These are phyloP conservation scores for Dicorynia guianensis DNA, from an alignment of 306 rosid species.

Conservation along the genomic window DNA sequence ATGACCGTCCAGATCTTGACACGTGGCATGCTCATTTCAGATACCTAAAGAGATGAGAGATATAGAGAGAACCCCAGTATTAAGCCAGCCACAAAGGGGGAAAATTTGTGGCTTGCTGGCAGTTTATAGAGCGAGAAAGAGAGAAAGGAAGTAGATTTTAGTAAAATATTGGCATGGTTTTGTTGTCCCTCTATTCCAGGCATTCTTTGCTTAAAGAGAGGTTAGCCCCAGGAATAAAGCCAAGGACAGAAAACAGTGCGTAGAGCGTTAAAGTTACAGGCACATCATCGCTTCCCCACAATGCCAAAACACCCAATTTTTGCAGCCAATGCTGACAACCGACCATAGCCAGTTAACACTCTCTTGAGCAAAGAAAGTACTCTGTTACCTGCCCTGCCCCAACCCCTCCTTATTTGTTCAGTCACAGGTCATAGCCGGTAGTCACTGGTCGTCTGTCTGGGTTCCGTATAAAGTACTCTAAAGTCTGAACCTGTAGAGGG, in stretches of 20 bases:
- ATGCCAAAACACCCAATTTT: constrained; percentile 43
- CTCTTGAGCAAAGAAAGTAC: constrained; percentile 18
- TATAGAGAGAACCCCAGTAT: constrained; percentile 22
- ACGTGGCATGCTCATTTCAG: constrained; percentile 50
- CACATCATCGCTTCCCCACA: constrained; percentile 47
- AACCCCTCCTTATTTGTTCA: constrained; percentile 25
- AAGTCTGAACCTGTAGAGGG: constrained; percentile 13
- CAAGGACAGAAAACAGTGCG: constrained; percentile 47
- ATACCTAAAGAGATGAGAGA: constrained; percentile 22
- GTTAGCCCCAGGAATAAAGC: constrained; percentile 86
- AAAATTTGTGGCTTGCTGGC: constrained; percentile 33
- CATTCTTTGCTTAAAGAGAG: constrained; percentile 92
- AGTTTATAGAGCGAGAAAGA: constrained; percentile 7
- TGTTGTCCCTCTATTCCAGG: constrained; percentile 73
- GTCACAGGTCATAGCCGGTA: constrained; percentile 63
- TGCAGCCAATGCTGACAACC: constrained; percentile 47
- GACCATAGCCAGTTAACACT: constrained; percentile 46
- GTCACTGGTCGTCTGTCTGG: constrained; percentile 33
- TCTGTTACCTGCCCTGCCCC: constrained; percentile 26
- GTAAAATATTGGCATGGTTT: constrained; percentile 44
- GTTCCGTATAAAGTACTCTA: constrained; percentile 40
- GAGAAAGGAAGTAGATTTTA: constrained; percentile 32
- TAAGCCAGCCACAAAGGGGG: constrained; percentile 8
- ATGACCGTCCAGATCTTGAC: constrained; percentile 44
- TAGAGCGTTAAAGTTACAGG: constrained; percentile 63